Evolutionary conservation across 2,329 filamentous ascomycete genomes (phyloP).

Genomic region (Ceratocystis diversiconidia): DNA sequence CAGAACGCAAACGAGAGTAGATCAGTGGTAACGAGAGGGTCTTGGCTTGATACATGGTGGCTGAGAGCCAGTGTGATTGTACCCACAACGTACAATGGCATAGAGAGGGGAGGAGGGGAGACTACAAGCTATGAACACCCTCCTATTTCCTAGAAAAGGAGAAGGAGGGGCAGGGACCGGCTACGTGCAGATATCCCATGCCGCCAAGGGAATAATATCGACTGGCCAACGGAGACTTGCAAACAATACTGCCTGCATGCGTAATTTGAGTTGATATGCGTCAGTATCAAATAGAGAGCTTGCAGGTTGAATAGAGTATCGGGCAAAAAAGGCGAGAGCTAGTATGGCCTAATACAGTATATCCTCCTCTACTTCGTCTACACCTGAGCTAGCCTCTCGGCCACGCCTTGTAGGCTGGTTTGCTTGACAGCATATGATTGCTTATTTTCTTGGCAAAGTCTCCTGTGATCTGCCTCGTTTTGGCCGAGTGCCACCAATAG

Average conservation of each 20-base stretch:
- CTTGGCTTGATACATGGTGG: slow-evolving; percentile 3
- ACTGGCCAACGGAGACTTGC: not conserved
- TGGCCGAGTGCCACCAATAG: not conserved
- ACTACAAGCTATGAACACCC: too few relatives aligned
- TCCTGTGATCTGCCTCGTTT: not conserved
- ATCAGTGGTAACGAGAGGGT: slow-evolving; percentile 1
- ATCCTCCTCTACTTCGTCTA: not conserved
- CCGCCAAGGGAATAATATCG: not conserved
- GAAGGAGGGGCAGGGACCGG: not conserved
- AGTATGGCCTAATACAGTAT: too few relatives aligned
- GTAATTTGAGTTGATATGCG: not conserved
- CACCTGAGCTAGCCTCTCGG: not conserved
- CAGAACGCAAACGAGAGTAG: not conserved
- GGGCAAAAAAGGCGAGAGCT: not conserved
- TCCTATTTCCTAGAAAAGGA: not conserved
- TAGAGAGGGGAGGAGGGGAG: not conserved
- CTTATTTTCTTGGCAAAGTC: not conserved
- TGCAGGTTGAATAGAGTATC: not conserved
- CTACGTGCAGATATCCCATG: not conserved
- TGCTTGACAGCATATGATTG: not conserved
- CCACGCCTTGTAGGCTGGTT: not conserved
- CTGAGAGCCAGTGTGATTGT: not conserved
- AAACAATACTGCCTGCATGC: not conserved
- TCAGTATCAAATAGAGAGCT: not conserved
- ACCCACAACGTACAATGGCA: not conserved